A percentile compares a stretch with the other conserved stretches of the same genome.
Conservation (phyloP, 2,329 filamentous ascomycete species). For the Mycosphaerelloides madeirae region DNA sequence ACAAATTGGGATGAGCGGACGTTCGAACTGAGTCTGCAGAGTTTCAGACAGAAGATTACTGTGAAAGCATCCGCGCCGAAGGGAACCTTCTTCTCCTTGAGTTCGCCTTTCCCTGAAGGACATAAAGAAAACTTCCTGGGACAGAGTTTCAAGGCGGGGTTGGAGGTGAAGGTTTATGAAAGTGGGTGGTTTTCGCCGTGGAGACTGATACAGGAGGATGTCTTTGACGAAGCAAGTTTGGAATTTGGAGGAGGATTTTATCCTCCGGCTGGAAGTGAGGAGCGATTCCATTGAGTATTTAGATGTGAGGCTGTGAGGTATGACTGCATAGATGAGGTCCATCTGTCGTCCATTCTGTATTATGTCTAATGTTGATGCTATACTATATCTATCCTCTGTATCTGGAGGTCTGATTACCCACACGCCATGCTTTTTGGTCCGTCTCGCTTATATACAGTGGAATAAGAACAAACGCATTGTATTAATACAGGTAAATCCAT, state of each 20-base stretch:
- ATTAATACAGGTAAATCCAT: too few species aligned
- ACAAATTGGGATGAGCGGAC: conserved; percentile 38
- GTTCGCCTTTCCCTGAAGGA: conserved; percentile 44
- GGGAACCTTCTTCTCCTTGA: conserved; percentile 43
- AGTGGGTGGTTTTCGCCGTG: conserved; percentile 38
- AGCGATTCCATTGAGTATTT: conserved; percentile 33
- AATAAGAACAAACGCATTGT: too few species aligned
- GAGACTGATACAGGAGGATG: conserved; percentile 37
- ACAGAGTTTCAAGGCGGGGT: conserved; percentile 44
- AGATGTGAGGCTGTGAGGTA: too few species aligned
- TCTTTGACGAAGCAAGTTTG: conserved; percentile 42
- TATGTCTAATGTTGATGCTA: too few species aligned
- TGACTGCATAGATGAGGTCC: too few species aligned
- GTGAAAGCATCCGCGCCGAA: conserved; percentile 39
- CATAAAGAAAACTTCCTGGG: conserved; percentile 42
- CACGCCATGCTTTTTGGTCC: too few species aligned
- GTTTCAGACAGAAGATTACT: conserved; percentile 39
- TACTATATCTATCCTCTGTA: too few species aligned
- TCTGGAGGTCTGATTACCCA: too few species aligned
- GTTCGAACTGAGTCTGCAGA: conserved; percentile 37
- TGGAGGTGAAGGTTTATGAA: conserved; percentile 42
- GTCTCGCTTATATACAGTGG: too few species aligned
- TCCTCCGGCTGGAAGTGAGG: conserved; percentile 36
- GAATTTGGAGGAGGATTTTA: conserved; percentile 50
- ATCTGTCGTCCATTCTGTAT: too few species aligned